phyloP scores from a whole-genome alignment of 106 monocot genomes.

The Dioscorea dumetorum region DNA sequence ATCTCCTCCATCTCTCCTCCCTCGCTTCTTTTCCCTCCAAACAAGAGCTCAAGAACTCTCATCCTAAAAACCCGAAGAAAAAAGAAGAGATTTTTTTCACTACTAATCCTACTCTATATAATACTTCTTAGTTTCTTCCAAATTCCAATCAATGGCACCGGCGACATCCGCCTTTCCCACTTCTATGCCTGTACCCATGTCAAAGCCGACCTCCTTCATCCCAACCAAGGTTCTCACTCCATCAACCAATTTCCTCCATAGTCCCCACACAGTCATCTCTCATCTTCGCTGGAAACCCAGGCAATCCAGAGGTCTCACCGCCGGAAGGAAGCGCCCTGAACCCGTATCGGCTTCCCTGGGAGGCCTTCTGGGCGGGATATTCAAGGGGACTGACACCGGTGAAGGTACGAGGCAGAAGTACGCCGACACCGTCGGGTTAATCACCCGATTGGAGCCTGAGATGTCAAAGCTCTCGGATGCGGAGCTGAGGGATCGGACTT shows the following conservation, averaged over 20 bases:
- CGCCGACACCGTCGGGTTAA: conserved; percentile 37
- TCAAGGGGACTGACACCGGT: conserved; percentile 72
- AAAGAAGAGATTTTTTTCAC: background rate
- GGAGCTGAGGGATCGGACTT: conserved; percentile 65
- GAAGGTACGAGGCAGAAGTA: conserved; percentile 69
- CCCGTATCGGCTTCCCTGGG: conserved; percentile 49
- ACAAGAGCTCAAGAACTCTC: too few relatives aligned
- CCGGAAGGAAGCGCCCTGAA: background rate
- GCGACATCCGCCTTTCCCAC: conserved; percentile 24
- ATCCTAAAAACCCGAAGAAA: too few relatives aligned
- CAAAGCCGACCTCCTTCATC: conserved; percentile 1
- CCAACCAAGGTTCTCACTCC: conserved; percentile 7
- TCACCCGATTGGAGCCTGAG: conserved; percentile 78
- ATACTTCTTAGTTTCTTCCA: background rate
- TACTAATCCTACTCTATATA: background rate
- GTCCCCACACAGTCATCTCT: conserved; percentile 14
- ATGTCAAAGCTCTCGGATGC: conserved; percentile 62
- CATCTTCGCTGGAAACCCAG: conserved; percentile 22
- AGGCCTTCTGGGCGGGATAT: conserved; percentile 71
- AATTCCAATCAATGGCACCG: conserved; percentile 13
- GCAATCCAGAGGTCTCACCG: conserved; percentile 3
- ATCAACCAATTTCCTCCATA: conserved; percentile 21
- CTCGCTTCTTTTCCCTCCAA: too few relatives aligned
- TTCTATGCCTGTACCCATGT: conserved; percentile 6
- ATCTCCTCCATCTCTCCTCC: too few relatives aligned